Evolutionary conservation across 495 filamentous ascomycete species (phyloP).

Genomic region (Sordaria brevicollis): DNA sequence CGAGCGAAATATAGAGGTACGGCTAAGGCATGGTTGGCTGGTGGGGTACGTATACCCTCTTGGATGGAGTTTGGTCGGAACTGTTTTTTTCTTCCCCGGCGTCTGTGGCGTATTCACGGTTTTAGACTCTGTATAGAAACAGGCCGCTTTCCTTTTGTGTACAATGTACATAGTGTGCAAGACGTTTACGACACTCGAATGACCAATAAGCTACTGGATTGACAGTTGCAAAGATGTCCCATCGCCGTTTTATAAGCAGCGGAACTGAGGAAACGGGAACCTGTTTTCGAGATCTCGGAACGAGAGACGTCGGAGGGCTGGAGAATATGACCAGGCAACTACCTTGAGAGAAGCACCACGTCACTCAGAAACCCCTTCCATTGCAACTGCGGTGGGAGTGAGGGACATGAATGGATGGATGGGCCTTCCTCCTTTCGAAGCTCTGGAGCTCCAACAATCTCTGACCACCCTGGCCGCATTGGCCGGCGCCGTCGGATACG

Average conservation of each 20-base stretch:
- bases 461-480: neutral
- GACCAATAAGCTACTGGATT: neutral
- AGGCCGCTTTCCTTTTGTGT: neutral
- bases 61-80: neutral
- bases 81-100: neutral
- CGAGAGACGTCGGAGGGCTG: neutral
- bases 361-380: neutral
- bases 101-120: neutral
- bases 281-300: neutral
- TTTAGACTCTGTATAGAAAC: neutral
- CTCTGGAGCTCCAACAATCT: neutral
- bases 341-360: neutral
- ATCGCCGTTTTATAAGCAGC: neutral
- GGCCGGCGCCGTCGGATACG: neutral
- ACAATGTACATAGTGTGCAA: neutral
- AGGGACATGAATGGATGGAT: neutral
- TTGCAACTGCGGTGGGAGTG: neutral
- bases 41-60: neutral
- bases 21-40: neutral
- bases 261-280: neutral
- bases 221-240: neutral
- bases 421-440: neutral
- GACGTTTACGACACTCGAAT: neutral
- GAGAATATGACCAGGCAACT: neutral
- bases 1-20: neutral